phyloP scores from a whole-genome alignment of 495 filamentous ascomycete species.

The Mytilinidion resinicola region DNA sequence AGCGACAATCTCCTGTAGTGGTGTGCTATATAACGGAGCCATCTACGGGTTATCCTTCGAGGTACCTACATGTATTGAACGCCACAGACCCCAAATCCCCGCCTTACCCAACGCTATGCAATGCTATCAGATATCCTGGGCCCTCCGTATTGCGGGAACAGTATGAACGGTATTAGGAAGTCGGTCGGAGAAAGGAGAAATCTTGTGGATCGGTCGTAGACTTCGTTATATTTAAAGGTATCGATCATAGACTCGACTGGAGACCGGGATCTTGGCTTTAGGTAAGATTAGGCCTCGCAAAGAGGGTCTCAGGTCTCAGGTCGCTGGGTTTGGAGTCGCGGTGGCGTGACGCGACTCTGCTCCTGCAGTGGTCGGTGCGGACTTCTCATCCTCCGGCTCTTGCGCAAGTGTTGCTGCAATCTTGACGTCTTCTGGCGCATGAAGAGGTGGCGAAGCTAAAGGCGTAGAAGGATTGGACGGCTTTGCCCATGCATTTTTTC shows the following conservation, averaged over 20 bases:
- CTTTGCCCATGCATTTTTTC: conserved; percentile 52
- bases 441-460: not conserved
- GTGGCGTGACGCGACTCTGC: not conserved
- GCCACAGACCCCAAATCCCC: too few species aligned
- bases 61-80: too few species aligned
- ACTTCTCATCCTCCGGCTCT: not conserved
- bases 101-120: not conserved
- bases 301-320: not conserved
- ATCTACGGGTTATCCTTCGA: too few species aligned
- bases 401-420: not conserved
- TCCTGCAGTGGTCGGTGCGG: not conserved
- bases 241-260: not conserved
- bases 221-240: not conserved
- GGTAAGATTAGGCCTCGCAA: not conserved
- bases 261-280: not conserved
- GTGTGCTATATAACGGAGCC: too few species aligned
- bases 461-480: not conserved
- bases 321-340: not conserved
- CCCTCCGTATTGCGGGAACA: not conserved
- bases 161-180: not conserved
- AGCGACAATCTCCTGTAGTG: too few species aligned
- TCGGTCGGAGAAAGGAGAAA: not conserved
- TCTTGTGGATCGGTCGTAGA: not conserved
- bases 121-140: not conserved
- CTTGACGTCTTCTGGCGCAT: not conserved